Evolutionary conservation across 2,329 filamentous ascomycete species (phyloP), one percentile per base, ranked within the genome.

Genomic region (Magnaporthiopsis incrustans): DNA sequence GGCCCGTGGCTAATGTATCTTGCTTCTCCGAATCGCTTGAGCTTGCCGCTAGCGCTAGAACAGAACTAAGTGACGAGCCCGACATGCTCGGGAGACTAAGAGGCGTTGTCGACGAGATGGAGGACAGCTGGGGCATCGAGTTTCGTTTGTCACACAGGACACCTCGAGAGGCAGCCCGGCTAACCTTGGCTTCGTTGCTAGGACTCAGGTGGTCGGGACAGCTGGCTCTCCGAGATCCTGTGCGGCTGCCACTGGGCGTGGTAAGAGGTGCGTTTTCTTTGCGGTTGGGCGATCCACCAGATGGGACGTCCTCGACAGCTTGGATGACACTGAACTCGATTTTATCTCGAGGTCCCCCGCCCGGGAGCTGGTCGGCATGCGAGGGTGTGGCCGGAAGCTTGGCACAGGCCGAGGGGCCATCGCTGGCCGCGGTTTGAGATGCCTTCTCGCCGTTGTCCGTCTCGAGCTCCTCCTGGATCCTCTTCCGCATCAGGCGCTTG

Each of bases 401-500:
- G 67, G 18, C 67, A 68, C 26, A 14, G 2, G 44, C n/a, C 8
- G 74, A 72, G 6, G 67, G 65, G 15, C 65, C 68, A 6, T 70
- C 69, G 57, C 70, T 74, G 4, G 44, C 44, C n/a, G 44, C 44
- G 44, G n/a, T 25, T 11, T 53, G 44, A 1, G 67, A 65, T 25
- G 74, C 72, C 25, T 77, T 75, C 60, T 76, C 74, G 12, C 72
- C 70, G 50, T 77, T 73, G 53, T 84, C 82, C 56, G 73, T 79
- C 59, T 80, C 77, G 4, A 87, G 74, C 68, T 86, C 84, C 58
- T 85, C 79, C 66, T 82, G 82, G n/a, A 86, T 86, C 66, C 83
- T 78, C 67, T 80, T 81, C 61, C 82, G 80, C 71, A 83, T 80
- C 11, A 86, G 73, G 26, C 83, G 78, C 67, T 78, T 82, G 63